A percentile compares a stretch with the other conserved stretches of the same genome.
Evolutionary conservation across 2,329 filamentous ascomycete genomes (phyloP).

Genomic region (Neurospora sp.): DNA sequence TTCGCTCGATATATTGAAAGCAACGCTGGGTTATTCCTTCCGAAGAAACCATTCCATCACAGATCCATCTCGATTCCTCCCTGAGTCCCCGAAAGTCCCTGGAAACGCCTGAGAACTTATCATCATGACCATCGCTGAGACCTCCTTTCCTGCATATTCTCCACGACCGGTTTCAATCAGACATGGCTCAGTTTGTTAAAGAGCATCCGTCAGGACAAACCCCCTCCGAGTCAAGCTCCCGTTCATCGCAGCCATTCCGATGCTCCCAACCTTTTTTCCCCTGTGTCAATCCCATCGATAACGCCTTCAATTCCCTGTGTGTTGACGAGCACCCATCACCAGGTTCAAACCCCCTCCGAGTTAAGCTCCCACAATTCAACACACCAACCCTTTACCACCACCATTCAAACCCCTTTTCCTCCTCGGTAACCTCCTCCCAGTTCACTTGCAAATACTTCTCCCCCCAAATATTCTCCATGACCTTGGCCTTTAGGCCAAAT

Average conservation of each 20-base stretch:
- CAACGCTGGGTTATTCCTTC: not conserved
- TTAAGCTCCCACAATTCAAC: not conserved
- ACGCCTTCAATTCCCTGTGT: not conserved
- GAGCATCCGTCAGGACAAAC: not conserved
- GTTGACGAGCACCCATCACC: not conserved
- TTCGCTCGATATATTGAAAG: not conserved
- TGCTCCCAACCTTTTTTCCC: no score
- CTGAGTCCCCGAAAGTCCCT: not conserved
- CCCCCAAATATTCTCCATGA: no score
- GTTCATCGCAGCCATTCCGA: no score
- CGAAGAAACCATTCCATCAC: not conserved
- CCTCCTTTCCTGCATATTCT: not conserved
- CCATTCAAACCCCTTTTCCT: not conserved
- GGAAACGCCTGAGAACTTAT: not conserved
- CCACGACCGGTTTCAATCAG: not conserved
- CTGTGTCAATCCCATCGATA: no score
- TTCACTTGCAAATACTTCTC: not conserved
- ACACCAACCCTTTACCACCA: not conserved
- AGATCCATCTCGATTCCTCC: not conserved
- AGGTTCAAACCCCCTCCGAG: not conserved
- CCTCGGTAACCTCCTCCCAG: not conserved
- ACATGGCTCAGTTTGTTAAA: no score
- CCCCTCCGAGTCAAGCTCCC: not conserved
- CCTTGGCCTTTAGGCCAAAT: not conserved
- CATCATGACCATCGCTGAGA: not conserved